phyloP scores from a whole-genome alignment of 2,329 filamentous ascomycete genomes.

The Aspergillus persii region DNA sequence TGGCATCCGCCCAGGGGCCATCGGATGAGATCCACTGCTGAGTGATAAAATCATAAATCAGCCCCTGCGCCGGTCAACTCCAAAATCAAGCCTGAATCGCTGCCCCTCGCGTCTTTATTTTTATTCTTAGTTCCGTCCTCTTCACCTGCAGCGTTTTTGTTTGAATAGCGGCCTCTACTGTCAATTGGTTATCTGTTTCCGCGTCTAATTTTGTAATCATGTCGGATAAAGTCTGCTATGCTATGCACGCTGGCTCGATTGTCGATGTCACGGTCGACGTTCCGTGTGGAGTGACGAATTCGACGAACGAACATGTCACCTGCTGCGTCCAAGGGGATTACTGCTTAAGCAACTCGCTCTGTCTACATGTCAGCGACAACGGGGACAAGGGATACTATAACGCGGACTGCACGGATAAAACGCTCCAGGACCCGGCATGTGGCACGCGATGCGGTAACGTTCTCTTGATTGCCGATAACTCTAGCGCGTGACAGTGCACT shows the following conservation, averaged over 20 bases:
- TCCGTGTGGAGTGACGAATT: constrained; percentile 8
- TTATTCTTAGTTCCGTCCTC: not conserved
- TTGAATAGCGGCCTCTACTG: not conserved
- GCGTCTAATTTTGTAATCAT: not conserved
- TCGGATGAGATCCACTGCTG: not conserved
- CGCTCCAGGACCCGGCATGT: constrained; percentile 6
- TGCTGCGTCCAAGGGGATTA: constrained; percentile 14
- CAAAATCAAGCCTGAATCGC: not conserved
- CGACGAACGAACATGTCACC: constrained; percentile 8
- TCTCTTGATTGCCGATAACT: not conserved
- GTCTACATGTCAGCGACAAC: not conserved
- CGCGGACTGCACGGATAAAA: constrained; percentile 12
- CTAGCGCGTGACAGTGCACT: not conserved
- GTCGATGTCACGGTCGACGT: not conserved
- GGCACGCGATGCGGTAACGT: constrained; percentile 11
- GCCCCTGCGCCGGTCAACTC: not conserved
- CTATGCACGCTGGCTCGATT: constrained; percentile 2
- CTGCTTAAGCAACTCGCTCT: constrained; percentile 12
- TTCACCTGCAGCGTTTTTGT: not conserved
- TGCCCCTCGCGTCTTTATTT: not conserved
- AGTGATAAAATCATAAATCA: not conserved
- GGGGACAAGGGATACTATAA: constrained; percentile 3
- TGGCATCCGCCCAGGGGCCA: not conserved
- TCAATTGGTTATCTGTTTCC: not conserved
- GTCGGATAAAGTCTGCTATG: constrained; percentile 4